A percentile compares a stretch with the other conserved stretches of the same genome.
These are phyloP conservation scores for Barnettozyma hawaiiensis DNA, from an alignment of 1,139 yeast genomes.

Conservation along the genomic window DNA sequence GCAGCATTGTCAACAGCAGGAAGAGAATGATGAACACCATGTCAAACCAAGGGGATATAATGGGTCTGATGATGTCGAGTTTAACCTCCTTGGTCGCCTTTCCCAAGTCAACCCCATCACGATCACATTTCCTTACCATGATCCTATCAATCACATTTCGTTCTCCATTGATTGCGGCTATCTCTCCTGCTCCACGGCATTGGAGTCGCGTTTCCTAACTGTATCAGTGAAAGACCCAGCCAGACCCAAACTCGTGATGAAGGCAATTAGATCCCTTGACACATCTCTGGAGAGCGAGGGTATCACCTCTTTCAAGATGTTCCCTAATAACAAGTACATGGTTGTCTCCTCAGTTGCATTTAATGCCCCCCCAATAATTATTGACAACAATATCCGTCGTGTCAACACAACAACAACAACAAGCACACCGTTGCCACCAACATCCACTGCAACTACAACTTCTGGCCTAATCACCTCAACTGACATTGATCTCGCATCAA, in stretches of 20 bases:
- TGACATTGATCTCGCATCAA: slow-evolving; percentile 1
- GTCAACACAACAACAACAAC: slow-evolving; percentile 19
- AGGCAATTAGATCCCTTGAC: slow-evolving; percentile 54
- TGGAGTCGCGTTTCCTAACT: slow-evolving; percentile 74
- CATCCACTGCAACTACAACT: not conserved
- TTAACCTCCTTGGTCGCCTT: slow-evolving; percentile 7
- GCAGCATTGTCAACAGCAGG: too few species aligned
- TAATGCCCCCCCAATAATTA: slow-evolving; percentile 54
- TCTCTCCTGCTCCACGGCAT: slow-evolving; percentile 74
- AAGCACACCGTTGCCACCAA: slow-evolving; percentile 14
- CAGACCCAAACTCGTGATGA: slow-evolving; percentile 68
- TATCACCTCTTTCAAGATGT: slow-evolving; percentile 74
- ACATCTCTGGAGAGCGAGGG: slow-evolving; percentile 78
- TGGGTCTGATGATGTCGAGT: slow-evolving; percentile 6
- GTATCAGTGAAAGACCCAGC: slow-evolving; percentile 59
- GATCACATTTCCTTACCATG: slow-evolving; percentile 78
- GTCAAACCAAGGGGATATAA: not conserved
- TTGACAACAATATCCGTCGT: slow-evolving; percentile 47
- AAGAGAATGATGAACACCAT: not conserved
- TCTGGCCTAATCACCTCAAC: not conserved
- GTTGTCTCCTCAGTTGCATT: slow-evolving; percentile 56
- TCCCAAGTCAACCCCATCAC: slow-evolving; percentile 52
- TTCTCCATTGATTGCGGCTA: slow-evolving; percentile 69
- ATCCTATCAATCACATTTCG: slow-evolving; percentile 68
- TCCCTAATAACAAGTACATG: slow-evolving; percentile 54